phyloP scores from a whole-genome alignment of 2,329 filamentous ascomycete species.

The Epichloe uncinata region DNA sequence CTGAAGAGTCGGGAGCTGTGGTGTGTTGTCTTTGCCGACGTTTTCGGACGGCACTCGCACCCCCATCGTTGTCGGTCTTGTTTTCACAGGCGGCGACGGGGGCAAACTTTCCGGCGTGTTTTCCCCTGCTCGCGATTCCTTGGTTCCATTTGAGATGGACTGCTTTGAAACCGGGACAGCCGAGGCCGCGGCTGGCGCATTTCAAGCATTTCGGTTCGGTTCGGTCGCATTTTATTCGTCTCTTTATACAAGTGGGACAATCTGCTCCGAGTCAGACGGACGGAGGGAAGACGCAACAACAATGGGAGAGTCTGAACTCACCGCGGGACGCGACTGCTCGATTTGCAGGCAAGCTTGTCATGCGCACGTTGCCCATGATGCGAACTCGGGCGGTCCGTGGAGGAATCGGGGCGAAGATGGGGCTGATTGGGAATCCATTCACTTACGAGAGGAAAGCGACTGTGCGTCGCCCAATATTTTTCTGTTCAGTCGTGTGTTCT shows the following conservation, averaged over 20 bases:
- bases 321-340: slow-evolving; percentile 9
- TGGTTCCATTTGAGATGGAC: slow-evolving; percentile 10
- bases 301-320: not conserved
- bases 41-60: not conserved
- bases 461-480: not conserved
- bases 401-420: not conserved
- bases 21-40: not conserved
- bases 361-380: slow-evolving; percentile 8
- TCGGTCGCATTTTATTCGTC: slow-evolving; percentile 12
- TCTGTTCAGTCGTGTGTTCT: no score
- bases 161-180: slow-evolving; percentile 10
- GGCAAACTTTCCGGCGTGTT: slow-evolving; percentile 7
- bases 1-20: not conserved
- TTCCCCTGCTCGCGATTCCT: slow-evolving; percentile 12
- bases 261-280: slow-evolving; percentile 3
- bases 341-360: slow-evolving; percentile 8
- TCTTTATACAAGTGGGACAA: slow-evolving; percentile 9
- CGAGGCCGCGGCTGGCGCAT: slow-evolving; percentile 8
- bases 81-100: slow-evolving; percentile 2
- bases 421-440: not conserved
- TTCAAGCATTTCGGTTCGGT: slow-evolving; percentile 10
- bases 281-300: not conserved
- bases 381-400: not conserved
- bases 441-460: not conserved
- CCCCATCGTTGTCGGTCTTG: not conserved